Base-by-base conservation (phyloP, 768 basidiomycete species). In the Baorangia bicolor region DNA sequence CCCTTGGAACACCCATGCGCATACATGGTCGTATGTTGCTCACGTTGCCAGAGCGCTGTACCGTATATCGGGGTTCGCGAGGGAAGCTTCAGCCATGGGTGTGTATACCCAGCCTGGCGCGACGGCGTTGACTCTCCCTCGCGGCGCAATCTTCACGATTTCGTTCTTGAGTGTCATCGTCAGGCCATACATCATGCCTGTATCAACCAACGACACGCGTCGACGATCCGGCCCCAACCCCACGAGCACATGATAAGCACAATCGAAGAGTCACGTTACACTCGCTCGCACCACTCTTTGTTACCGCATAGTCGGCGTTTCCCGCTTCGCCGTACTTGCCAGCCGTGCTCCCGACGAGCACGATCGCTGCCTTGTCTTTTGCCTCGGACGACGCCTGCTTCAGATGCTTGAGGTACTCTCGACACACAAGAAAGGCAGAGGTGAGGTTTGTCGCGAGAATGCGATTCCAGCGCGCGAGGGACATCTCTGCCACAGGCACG, bases 121-220 rank as follows among this genome's bases (percentile, higher is more conserved):
- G 18, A 90, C 75, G 41, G 74, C 75, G 54, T 89, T 89, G 5
- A 88, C 86, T 30, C 87, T 75, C 3, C 80, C 88, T 53, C 71
- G 76, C 0, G 87, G 84, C 0, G 87, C 86, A 51, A 88, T 79
- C 68, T 82, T 82, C 37, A 90, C 87, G 49, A 90, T 88, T 69
- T 89, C 88, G 63, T 89, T 90, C 73, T 90, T 90, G 59, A 89
- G 76, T 3, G 81, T 77, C 58, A 84, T 70, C 13, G 80, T 79
- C 27, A 90, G 65, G 4, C 87, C 88, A 59, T 87, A 86, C 86
- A 87, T 87, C 73, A 87, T 76, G 5, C 81, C 86, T 85, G 25
- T 28, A 25, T 37, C n/a, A 31, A 37, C 23, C 25, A 28, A 31
- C 9, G 5, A n/a, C 4, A 20, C 11, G 5, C 21, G 16, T 47